Base-by-base conservation (phyloP, 2,329 filamentous ascomycete genomes). In the Helotiales sp. region DNA sequence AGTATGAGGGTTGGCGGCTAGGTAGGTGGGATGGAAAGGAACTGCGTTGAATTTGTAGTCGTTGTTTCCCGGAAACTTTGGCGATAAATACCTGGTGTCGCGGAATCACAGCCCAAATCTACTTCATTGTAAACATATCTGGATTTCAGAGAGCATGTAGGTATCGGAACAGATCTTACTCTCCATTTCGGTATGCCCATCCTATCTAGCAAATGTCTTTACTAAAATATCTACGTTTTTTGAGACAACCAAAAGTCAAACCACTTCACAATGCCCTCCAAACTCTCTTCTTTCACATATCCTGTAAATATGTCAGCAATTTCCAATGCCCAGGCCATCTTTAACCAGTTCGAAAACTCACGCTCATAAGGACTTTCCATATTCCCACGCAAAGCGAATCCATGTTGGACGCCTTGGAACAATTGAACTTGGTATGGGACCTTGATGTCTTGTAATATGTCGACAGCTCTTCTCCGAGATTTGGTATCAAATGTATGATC, bases 261-360 rank as follows among this genome's bases (percentile, higher is more conserved):
- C 61, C 61, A 63, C 13, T 62, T 40, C 8, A 63, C 36, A n/a
- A 62, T 55, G 7, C 59, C 42, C 17, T 46, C 40, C 30, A 60
- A 33, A 46, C 54, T 57, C 74, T 87, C 84, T 74, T 93, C 88
- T 80, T 90, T 91, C 47, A 88, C 86, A 46, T 47, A 55, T 12
- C 50, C 50, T 53, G 9, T 31, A n/a, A 19, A 27, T 3, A 27
- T 22, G 19, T 44, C 22, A 44, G 40, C 12, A 44, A 5, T 25
- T 13, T 1, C 15, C 27, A 2, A 5, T 15, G 2, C 9, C 5
- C 22, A 10, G n/a, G 6, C 19, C 3, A 30, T n/a, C 3, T 33
- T 1, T 33, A 13, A 42, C 7, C 24, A 24, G 17, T 31, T 22
- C 2, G 10, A 24, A 34, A 24, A 62, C 70, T 65, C 53, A 73